Percentiles rank a stretch among this genome's conserved stretches.
These are phyloP conservation scores for Camillea tinctor DNA, from an alignment of 2,329 filamentous ascomycete genomes.

Conservation along the genomic window DNA sequence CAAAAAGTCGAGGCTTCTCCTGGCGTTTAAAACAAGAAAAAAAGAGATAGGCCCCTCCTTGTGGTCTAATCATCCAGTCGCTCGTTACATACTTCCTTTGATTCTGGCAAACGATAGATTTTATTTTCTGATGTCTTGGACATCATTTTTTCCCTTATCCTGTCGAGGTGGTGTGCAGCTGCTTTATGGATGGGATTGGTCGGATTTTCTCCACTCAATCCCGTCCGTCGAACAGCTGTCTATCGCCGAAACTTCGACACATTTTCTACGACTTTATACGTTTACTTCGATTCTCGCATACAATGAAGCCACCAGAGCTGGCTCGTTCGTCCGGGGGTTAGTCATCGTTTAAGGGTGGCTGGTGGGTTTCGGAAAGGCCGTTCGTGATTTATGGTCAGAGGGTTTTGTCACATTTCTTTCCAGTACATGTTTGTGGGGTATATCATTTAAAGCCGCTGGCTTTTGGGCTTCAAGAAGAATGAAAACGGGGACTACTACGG, in stretches of 20 bases:
- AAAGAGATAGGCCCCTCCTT: constrained; percentile 16
- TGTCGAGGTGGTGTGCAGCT: background rate
- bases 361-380: background rate
- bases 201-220: background rate
- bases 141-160: background rate
- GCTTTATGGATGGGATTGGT: background rate
- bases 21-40: constrained; percentile 33
- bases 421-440: background rate
- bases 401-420: background rate
- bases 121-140: background rate
- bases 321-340: background rate
- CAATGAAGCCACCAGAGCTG: background rate
- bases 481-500: constrained; percentile 13
- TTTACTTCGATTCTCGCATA: background rate
- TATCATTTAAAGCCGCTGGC: constrained; percentile 4
- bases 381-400: background rate
- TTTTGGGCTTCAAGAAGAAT: constrained; percentile 14
- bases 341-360: background rate
- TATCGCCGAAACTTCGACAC: too few relatives aligned
- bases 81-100: constrained; percentile 9
- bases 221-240: background rate
- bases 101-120: background rate
- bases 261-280: background rate
- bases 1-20: constrained; percentile 29
- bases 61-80: constrained; percentile 14